Evolutionary conservation across 2,329 filamentous ascomycete genomes (phyloP), one percentile per base, ranked within the genome.

Genomic region (Fonsecaea multimorphosa): DNA sequence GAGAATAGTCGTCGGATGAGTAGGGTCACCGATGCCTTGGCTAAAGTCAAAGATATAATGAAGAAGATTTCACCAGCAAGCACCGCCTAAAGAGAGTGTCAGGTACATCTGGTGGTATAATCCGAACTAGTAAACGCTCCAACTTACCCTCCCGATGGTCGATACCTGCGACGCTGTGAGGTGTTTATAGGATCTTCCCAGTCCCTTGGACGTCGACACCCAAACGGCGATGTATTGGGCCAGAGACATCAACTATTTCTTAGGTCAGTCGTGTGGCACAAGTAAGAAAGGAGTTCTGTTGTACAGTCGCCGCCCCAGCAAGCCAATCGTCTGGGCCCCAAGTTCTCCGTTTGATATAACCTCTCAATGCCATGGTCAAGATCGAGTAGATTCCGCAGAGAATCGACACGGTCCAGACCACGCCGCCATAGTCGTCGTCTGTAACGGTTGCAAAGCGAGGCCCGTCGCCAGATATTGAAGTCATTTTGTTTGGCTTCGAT

Each of bases 21-120:
- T 5, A n/a, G 8, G 8, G 38, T 40, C 14, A 40, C 38, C n/a
- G 38, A 40, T n/a, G 38, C 38, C n/a, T 40, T 40, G 38, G 38
- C 38, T 16, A 40, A n/a, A n/a, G 14, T n/a, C 38, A 40, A 46
- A 19, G 57, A 38, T 0, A 59, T 44, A 22, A 59, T 32, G 29
- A 59, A 59, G 5, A 59, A 19, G 5, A 59, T 49, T 24, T 40
- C 38, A 8, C 38, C 38, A 8, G 38, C 38, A 40, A 40, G 38
- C 3, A 40, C 16, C 6, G 3, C 16, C 38, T 40, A n/a, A 1
- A n/a, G 38, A n/a, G 0, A 1, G 5, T 19, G 38, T 40, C 38
- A 40, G 38, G 19, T 40, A 5, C 11, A 40, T 40, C 12, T 40
- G 4, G n/a, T n/a, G 14, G n/a, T n/a, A 2, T 0, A n/a, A 16